Evolutionary conservation across 371 early-diverging fungal species (phyloP), one percentile per base, ranked within the genome.

Genomic region (Batkoa obscura): DNA sequence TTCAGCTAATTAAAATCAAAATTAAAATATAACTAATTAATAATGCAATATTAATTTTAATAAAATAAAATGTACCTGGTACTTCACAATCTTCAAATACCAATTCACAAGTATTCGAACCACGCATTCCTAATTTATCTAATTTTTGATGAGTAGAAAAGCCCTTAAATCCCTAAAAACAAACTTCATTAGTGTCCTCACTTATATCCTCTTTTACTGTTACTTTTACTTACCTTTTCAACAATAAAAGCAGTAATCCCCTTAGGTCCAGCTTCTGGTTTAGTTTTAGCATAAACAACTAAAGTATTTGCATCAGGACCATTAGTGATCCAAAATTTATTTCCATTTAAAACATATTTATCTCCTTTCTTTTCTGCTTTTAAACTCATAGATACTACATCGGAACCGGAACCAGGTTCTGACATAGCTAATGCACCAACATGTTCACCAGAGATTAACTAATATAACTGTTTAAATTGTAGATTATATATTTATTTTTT

Each of bases 301-400:
- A 94, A 65, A 1, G 81, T 81, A 65, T 94, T 80, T 10, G 94
- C 93, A 68, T 91, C 92, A 13, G 92, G 92, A 2, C 94, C 94
- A 71, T 96, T 96, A 42, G 97, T 96, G 66, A 96, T 96, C 97
- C 97, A 96, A 71, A 91, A 80, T 72, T 94, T 93, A 63, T 80
- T 87, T 0, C 88, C 88, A 58, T 86, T 89, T 52, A 88, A 61
- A 2, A 88, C 66, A 63, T 89, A 94, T 15, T 63, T 64, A 63
- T 80, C 81, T 36, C 89, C 92, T 65, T 82, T 81, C 69, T 78
- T 80, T 8, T 85, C 88, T 0, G 97, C 97, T 3, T 72, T 67
- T 43, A 89, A 64, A 62, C 75, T 76, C 97, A 96, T 96, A 42
- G 88, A 88, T 0, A 92, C 92, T 1, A 96, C 97, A 68, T 96